phyloP scores from a whole-genome alignment of 441 rosid genomes.

The Gossypium aridum region DNA sequence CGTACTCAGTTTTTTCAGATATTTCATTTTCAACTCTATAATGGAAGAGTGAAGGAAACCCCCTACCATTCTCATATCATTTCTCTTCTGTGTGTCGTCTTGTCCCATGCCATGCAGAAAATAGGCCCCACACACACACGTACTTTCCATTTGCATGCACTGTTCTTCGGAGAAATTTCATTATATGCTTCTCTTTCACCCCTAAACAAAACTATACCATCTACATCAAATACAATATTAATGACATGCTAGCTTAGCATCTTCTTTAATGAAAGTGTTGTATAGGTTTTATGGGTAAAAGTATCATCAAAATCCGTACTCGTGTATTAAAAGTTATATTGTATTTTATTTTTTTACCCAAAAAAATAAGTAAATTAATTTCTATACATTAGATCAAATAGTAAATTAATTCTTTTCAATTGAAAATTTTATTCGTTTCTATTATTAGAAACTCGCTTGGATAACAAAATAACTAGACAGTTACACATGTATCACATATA shows the following conservation, averaged over 20 bases:
- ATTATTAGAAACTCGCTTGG: too few species aligned
- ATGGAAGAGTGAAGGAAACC: neutral
- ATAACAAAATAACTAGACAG: too few species aligned
- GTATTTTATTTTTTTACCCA: rapidly evolving
- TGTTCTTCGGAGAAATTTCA: neutral
- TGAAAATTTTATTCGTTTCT: too few species aligned
- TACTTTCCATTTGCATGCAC: constrained; percentile 8
- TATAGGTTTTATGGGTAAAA: too few species aligned
- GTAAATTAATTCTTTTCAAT: too few species aligned
- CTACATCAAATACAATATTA: neutral
- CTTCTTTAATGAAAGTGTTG: neutral
- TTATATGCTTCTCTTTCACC: neutral
- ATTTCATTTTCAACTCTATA: neutral
- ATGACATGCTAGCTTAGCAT: neutral
- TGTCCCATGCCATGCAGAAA: constrained; percentile 1
- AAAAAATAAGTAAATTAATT: too few species aligned
- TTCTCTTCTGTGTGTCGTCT: neutral
- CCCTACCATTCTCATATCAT: neutral
- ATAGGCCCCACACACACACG: constrained; percentile 9
- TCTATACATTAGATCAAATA: rapidly evolving
- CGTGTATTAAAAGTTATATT: too few species aligned
- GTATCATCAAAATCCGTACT: too few species aligned
- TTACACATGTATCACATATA: too few species aligned
- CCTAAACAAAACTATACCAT: neutral
- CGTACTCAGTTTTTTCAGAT: neutral